phyloP scores from a whole-genome alignment of 2,329 filamentous ascomycete species.

The Penicillium psychrosexuale region DNA sequence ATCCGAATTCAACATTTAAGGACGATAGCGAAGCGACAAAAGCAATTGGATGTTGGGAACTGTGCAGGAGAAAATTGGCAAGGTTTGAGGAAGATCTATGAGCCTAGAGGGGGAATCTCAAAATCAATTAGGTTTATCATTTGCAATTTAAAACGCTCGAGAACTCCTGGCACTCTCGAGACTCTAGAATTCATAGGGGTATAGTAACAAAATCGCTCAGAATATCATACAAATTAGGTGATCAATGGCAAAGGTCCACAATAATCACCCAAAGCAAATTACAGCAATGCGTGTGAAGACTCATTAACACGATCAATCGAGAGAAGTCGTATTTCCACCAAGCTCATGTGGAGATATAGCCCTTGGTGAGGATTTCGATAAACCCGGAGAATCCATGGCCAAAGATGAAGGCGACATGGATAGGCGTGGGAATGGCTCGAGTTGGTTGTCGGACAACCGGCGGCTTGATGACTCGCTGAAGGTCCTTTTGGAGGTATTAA shows the following conservation, averaged over 20 bases:
- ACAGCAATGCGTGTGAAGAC: neutral
- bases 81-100: too few relatives aligned
- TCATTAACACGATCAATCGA: neutral
- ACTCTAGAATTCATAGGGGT: constrained; percentile 8
- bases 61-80: neutral
- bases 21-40: too few relatives aligned
- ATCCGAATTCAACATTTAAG: neutral
- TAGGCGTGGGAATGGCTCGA: constrained; percentile 37
- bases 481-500: neutral
- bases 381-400: constrained; percentile 1
- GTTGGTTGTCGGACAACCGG: constrained; percentile 19
- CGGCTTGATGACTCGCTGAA: constrained; percentile 16
- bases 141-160: neutral
- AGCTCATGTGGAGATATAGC: constrained; percentile 6
- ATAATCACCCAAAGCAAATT: neutral
- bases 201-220: constrained; percentile 8
- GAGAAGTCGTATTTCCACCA: neutral
- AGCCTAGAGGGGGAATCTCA: too few relatives aligned
- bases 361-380: constrained; percentile 8
- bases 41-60: neutral
- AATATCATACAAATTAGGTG: constrained; percentile 7
- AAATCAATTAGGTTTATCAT: neutral
- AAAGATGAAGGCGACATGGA: constrained; percentile 9
- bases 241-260: neutral
- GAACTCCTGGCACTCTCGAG: neutral